Percentiles rank a stretch among this genome's conserved stretches.
phyloP scores from a whole-genome alignment of 1,284 basidiomycete species.

The Ceratobasidium sp. region DNA sequence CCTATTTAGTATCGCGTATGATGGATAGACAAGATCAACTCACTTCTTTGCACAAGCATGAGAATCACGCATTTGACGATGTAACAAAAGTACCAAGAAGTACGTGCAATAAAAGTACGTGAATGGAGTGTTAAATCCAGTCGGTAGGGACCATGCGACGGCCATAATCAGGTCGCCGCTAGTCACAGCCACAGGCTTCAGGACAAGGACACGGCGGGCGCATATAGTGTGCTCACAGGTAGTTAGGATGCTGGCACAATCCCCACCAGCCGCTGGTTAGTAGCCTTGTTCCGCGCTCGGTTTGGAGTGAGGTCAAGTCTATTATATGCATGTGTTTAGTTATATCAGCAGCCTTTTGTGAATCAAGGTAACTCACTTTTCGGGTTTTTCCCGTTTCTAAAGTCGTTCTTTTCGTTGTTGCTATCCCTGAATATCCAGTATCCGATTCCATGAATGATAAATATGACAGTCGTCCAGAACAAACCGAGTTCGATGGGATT shows the following conservation, averaged over 20 bases:
- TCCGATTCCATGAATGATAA: constrained; percentile 79
- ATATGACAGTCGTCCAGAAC: constrained; percentile 69
- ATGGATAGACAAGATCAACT: constrained; percentile 49
- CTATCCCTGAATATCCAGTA: constrained; percentile 92
- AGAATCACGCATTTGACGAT: constrained; percentile 92
- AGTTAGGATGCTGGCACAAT: constrained; percentile 91
- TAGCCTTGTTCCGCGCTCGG: constrained; percentile 88
- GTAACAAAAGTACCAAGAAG: constrained; percentile 90
- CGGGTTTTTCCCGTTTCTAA: constrained; percentile 92
- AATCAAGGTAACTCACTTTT: constrained; percentile 68
- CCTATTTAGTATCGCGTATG: neutral
- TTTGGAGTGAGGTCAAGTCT: constrained; percentile 87
- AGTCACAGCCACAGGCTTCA: constrained; percentile 43
- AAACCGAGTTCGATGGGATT: constrained; percentile 83
- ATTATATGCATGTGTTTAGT: neutral
- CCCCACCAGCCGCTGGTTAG: constrained; percentile 99
- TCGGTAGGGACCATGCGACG: constrained; percentile 94
- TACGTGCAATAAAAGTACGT: constrained; percentile 96
- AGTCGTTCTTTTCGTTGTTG: constrained; percentile 96
- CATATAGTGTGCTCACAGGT: constrained; percentile 70
- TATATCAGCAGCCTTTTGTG: neutral
- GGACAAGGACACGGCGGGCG: neutral
- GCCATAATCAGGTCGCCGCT: constrained; percentile 91
- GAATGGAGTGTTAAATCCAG: constrained; percentile 90
- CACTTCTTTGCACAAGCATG: constrained; percentile 91